These are phyloP conservation scores for Chytriomyces sp. DNA, from an alignment of 192 early-diverging fungal genomes.

Conservation along the genomic window DNA sequence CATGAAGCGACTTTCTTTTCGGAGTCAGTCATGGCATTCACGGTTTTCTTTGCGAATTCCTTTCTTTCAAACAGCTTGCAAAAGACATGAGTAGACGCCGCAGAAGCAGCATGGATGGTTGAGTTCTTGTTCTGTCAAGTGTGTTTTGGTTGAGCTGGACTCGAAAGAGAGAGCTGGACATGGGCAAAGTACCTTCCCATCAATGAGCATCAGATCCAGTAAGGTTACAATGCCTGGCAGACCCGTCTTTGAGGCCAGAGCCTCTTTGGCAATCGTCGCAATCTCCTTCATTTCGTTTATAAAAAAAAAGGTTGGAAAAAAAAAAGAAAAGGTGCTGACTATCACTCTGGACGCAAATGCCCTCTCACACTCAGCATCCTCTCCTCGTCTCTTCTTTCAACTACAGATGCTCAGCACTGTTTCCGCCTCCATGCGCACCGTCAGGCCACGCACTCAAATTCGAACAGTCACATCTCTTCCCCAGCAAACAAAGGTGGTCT, in stretches of 20 bases:
- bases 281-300: background rate
- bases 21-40: slow-evolving; percentile 43
- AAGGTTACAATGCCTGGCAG: slow-evolving; percentile 79
- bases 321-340: slow-evolving; percentile 1
- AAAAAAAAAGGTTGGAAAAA: slow-evolving; percentile 12
- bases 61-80: slow-evolving; percentile 45
- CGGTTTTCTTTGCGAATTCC: slow-evolving; percentile 29
- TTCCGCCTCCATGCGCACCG: too few species aligned
- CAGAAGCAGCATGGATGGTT: slow-evolving; percentile 70
- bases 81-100: slow-evolving; percentile 77
- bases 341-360: too few species aligned
- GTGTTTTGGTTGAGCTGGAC: background rate
- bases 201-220: slow-evolving; percentile 43
- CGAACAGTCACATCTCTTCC: too few species aligned
- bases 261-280: slow-evolving; percentile 59
- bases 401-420: too few species aligned
- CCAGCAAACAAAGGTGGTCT: too few species aligned
- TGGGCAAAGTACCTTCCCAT: slow-evolving; percentile 4
- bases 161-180: background rate
- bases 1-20: slow-evolving; percentile 69
- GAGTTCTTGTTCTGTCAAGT: slow-evolving; percentile 9
- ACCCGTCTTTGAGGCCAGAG: slow-evolving; percentile 70
- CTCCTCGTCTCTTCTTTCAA: too few species aligned
- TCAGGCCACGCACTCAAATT: too few species aligned
- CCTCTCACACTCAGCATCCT: too few species aligned